Evolutionary conservation across 2,329 filamentous ascomycete genomes (phyloP).

Genomic region (Dothistroma septosporum): DNA sequence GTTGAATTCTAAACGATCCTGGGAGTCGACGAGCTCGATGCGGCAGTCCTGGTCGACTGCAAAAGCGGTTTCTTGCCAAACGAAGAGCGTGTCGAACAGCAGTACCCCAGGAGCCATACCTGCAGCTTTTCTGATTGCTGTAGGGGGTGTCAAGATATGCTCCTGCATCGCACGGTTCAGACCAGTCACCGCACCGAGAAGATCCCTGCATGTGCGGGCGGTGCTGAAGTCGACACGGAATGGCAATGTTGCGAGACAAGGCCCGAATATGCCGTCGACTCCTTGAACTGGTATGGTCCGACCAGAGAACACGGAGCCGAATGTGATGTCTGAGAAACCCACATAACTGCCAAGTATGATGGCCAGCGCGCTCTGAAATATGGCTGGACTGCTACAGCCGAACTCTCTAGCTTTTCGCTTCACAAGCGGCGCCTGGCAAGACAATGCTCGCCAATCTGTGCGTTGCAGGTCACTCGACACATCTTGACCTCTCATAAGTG

Average conservation of each 20-base stretch:
- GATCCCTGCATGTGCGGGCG: conserved; percentile 52
- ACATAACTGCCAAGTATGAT: conserved; percentile 63
- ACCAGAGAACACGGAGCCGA: conserved; percentile 80
- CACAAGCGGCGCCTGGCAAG: conserved; percentile 8
- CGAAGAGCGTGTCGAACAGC: conserved; percentile 74
- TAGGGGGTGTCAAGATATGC: conserved; percentile 60
- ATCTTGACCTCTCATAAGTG: conserved; percentile 51
- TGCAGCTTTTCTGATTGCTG: conserved; percentile 63
- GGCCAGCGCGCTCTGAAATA: conserved; percentile 70
- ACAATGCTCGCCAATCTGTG: conserved; percentile 21
- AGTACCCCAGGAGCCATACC: conserved; percentile 51
- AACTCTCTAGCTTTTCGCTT: conserved; percentile 12
- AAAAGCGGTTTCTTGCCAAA: conserved; percentile 73
- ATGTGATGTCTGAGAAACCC: conserved; percentile 62
- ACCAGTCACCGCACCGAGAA: conserved; percentile 61
- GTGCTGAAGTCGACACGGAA: conserved; percentile 59
- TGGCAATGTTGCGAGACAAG: conserved; percentile 73
- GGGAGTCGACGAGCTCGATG: conserved; percentile 56
- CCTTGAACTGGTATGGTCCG: conserved; percentile 66
- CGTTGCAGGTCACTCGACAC: conserved; percentile 19
- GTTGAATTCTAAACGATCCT: conserved; percentile 72
- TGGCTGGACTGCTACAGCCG: conserved; percentile 60
- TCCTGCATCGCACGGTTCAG: conserved; percentile 63
- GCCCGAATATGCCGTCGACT: conserved; percentile 72
- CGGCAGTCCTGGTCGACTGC: conserved; percentile 18